These are phyloP conservation scores for Monascus purpureus DNA, from an alignment of 495 filamentous ascomycete species.

Conservation along the genomic window DNA sequence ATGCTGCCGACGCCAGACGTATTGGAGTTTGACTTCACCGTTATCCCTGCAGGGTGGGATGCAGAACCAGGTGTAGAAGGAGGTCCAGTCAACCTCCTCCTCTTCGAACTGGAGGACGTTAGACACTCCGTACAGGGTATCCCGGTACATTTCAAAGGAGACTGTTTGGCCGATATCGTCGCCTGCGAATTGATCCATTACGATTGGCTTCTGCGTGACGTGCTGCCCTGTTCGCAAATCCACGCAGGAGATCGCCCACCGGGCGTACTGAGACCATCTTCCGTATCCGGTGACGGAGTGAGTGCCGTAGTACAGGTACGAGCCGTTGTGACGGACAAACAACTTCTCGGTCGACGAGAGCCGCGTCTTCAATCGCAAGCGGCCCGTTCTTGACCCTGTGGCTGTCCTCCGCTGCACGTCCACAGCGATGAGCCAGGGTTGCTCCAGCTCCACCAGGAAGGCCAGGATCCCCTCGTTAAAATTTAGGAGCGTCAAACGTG, in stretches of 20 bases:
- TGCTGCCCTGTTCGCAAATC: constrained; percentile 28
- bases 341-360: constrained; percentile 38
- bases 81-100: constrained; percentile 53
- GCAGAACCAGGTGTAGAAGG: constrained; percentile 56
- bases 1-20: constrained; percentile 54
- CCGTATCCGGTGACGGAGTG: constrained; percentile 36
- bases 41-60: constrained; percentile 29
- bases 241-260: constrained; percentile 49
- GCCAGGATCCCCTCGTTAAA: constrained; percentile 48
- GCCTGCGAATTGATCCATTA: constrained; percentile 41
- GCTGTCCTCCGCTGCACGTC: constrained; percentile 22
- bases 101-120: constrained; percentile 49
- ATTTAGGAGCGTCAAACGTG: constrained; percentile 44
- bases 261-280: constrained; percentile 36
- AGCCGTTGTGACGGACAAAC: constrained; percentile 53
- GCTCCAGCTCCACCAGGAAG: constrained; percentile 27
- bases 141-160: constrained; percentile 57
- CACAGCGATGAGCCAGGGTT: constrained; percentile 46
- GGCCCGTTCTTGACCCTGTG: constrained; percentile 9
- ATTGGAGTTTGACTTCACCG: constrained; percentile 18
- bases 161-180: constrained; percentile 52
- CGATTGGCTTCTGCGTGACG: constrained; percentile 16
- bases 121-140: constrained; percentile 59
- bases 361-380: constrained; percentile 23
- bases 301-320: constrained; percentile 55